Evolutionary conservation across 1,139 yeast species (phyloP), one percentile per base, ranked within the genome.

Genomic region (Sugiyamaella paludigena): DNA sequence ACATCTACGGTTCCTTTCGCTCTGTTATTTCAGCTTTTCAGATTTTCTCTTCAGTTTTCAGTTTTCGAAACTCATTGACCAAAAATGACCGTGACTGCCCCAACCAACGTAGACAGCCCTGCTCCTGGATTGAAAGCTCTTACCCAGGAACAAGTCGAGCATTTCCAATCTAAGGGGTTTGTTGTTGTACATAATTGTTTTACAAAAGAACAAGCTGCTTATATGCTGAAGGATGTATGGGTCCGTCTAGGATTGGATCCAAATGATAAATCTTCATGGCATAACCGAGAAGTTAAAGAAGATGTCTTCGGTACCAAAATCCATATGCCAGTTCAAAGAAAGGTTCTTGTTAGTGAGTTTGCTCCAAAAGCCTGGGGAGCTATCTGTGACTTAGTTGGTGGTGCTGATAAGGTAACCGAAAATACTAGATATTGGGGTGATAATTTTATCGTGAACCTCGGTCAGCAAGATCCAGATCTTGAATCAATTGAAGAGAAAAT

Each of bases 341-440:
- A 27, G 13, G 47, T 41, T 29, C 26, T 16, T 9, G 47, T 45
- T 27, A 40, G 29, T 16, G 47, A 48, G 28, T 48, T 48, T 30
- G 51, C 51, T 6, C 51, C 51, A 19, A 45, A 46, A 36, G 51
- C 49, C 4, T 48, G 51, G 51, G 43, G 16, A 8, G 49, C 47
- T 10, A 40, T 48, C 10, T 37, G 37, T 27, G 49, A 48, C 29
- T 33, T 48, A 40, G 47, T 48, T 16, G 51, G 51, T 13, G 49
- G 31, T 32, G 45, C 39, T 32, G 35, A 28, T n/a, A 39, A 32
- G 4, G 40, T 48, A 15, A 39, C 19, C n/a, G 51, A 48, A 2
- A 16, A 43, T n/a, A 40, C 42, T 7, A 43, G 32, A 32, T 43
- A 43, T 31, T 48, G 51, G 51, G 29, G 43, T 15, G 49, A 48